phyloP scores from a whole-genome alignment of 257 asterid species.

The Solanum boliviense region DNA sequence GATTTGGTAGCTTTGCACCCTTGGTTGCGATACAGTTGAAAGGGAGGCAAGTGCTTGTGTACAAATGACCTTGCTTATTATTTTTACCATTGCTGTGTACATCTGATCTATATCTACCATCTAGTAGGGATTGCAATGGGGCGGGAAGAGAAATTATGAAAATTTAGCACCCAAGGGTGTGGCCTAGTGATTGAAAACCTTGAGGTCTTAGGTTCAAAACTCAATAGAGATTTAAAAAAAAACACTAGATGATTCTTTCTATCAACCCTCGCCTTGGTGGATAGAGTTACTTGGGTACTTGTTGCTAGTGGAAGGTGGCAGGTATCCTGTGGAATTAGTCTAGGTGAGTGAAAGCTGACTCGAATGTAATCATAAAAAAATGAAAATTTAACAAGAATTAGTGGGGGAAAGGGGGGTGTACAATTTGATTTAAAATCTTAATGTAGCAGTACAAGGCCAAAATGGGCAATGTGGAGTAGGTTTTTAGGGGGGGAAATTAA shows the following conservation, averaged over 20 bases:
- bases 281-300: not conserved
- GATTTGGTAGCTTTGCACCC: not conserved
- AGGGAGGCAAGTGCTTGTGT: slow-evolving; percentile 19
- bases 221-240: no score
- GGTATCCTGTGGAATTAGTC: no score
- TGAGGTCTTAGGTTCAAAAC: no score
- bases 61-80: slow-evolving; percentile 19
- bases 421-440: not conserved
- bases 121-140: not conserved
- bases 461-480: not conserved
- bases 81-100: slow-evolving; percentile 16
- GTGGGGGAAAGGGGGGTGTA: not conserved
- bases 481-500: not conserved
- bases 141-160: not conserved
- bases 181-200: no score
- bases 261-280: not conserved
- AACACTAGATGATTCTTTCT: not conserved
- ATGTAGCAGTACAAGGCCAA: not conserved
- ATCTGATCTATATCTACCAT: not conserved
- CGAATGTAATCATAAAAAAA: not conserved
- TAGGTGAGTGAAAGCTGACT: not conserved
- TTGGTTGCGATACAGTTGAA: not conserved
- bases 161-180: not conserved
- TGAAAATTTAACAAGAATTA: not conserved
- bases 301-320: not conserved